Base-by-base conservation (phyloP, 345 rosid species). In the Salix udensis region DNA sequence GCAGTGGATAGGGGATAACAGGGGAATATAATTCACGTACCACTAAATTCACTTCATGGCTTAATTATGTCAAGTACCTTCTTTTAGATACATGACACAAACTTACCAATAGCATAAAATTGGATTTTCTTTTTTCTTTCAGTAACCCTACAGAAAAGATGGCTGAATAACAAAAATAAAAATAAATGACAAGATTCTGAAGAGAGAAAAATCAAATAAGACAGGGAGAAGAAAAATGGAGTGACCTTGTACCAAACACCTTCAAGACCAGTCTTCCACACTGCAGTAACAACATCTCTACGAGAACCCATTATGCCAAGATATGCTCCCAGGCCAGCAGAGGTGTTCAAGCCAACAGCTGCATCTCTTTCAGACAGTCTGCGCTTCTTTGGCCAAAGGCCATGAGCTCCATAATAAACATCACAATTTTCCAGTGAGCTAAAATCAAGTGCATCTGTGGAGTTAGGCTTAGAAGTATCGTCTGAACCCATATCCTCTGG, bases 231-330 rank as follows among this genome's bases (percentile, higher is more conserved):
- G 67, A 52, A 9, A 34, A 46, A 53, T 19, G 11, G 71, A 60
- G 74, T 10, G 36, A 93, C 98, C 98, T 94, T 96, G 88, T 87
- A 94, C 99, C 99, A 96, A 80, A 88, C 94, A 48, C 97, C 98
- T 70, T 92, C 97, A 65, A 92, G 91, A 68, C 97, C 98, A 70
- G 97, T 90, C 92, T 92, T 96, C 99, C 98, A 92, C 48, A 92
- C 88, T 19, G 98, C 90, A 1, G 98, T 94, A 76, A 94, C 93
- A 76, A 96, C 99, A 84, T 94, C 97, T 78, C 99, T 88, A 58
- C 98, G 90, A 77, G 99, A 96, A 80, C 99, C 99, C 99, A 94
- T 92, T 70, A 94, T 93, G 65, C 99, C 99, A 75, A 94, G 97
- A 90, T 94, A 96, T n/a, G 90, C 84, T 71, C 98, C 99, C 77